Evolutionary conservation across 2,329 filamentous ascomycete genomes (phyloP), one percentile per base, ranked within the genome.

Genomic region (Sclerotinia subarctica): DNA sequence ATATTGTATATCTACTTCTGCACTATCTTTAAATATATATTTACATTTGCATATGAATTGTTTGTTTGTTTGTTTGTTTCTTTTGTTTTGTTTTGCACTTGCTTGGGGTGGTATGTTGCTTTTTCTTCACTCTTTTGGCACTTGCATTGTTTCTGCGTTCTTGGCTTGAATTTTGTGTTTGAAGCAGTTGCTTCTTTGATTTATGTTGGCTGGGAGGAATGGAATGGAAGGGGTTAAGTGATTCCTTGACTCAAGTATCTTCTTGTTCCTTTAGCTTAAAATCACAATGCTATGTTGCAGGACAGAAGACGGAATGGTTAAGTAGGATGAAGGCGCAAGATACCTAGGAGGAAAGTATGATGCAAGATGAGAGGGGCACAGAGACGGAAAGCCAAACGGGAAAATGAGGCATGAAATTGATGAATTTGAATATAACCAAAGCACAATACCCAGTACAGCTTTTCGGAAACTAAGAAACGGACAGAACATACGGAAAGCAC

Each of bases 1-100:
- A 73, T 74, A 73, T 70, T 75, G 59, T 75, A 74, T 65, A 73
- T 75, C 70, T 74, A 68, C 32, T 68, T 69, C 66, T 64, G 44
- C 70, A 73, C 73, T 69, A 70, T 75, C 74, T 58, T 73, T 75
- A 24, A 68, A 68, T 59, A 46, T 62, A 66, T 49, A 60, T 66
- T 26, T 66, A 60, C 46, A 29, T 49, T 21, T 44, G 29, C 32
- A 38, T 35, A 26, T 8, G 29, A 42, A 58, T 42, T 11, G 2
- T 54, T 32, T 54, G 4, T 2, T 44, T 54, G 4, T 2, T 44
- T 64, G 29, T 29, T 29, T 35, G 3, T 35, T 7, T 35, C 6
- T 6, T 35, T 35, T n/a, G 15, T 11, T 10, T 59, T 26, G 10
- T 19, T 26, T 42, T 51, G 29, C 46, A 11, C 7, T 51, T 49